Conservation (phyloP, 2,329 filamentous ascomycete species). For the Colletotrichum spaethianum region DNA sequence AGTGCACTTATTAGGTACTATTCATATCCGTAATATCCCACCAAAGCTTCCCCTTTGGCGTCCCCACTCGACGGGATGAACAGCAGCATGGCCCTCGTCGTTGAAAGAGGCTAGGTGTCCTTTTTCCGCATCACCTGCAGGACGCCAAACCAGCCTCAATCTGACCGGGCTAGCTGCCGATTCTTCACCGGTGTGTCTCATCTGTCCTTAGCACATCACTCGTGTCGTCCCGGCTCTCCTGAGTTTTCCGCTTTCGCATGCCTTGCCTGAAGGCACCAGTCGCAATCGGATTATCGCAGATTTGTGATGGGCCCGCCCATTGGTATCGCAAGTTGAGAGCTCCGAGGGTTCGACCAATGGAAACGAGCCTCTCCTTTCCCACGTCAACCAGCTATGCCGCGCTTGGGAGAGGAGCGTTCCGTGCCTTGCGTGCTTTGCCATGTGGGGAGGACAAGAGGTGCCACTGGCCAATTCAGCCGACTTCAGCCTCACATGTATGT, state of each 20-base stretch:
- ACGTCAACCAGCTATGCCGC: neutral
- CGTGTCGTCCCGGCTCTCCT: neutral
- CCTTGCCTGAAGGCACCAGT: neutral
- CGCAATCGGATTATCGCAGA: neutral
- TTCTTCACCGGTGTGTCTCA: slow-evolving; percentile 35
- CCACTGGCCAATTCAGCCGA: slow-evolving; percentile 22
- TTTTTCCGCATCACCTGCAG: slow-evolving; percentile 27
- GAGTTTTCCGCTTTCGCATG: neutral
- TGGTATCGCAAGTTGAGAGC: neutral
- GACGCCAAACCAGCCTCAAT: slow-evolving; percentile 24
- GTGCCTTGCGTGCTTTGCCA: slow-evolving; percentile 37
- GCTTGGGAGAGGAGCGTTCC: slow-evolving; percentile 1
- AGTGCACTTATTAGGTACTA: slow-evolving; percentile 8
- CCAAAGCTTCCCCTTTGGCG: slow-evolving; percentile 1
- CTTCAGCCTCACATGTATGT: slow-evolving; percentile 36
- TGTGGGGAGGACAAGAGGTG: slow-evolving; percentile 30
- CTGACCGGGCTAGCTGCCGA: slow-evolving; percentile 21
- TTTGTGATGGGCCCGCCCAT: neutral
- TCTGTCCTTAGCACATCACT: neutral
- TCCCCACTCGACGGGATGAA: slow-evolving; percentile 18
- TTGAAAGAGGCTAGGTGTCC: slow-evolving; percentile 37
- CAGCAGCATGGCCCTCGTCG: slow-evolving; percentile 19
- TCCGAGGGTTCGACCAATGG: slow-evolving; percentile 3
- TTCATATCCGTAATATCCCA: slow-evolving; percentile 6
- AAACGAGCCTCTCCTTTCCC: neutral